Conservation (phyloP, 257 asterid genomes). For the Thymus mandschuricus region DNA sequence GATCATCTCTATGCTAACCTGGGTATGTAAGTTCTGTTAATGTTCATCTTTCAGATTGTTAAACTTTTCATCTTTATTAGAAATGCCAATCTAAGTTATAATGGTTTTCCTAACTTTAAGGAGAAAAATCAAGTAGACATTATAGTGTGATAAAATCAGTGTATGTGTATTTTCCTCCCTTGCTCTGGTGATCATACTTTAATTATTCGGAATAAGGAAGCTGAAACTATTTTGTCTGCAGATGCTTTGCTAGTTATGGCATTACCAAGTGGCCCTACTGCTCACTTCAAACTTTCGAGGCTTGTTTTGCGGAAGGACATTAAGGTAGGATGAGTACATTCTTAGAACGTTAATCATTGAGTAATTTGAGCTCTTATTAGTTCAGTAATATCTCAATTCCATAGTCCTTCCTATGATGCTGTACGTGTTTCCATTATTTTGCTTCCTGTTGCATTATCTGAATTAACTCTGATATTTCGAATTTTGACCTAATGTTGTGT, state of each 20-base stretch:
- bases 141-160: background rate
- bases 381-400: background rate
- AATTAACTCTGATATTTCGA: slow-evolving; percentile 10
- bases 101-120: background rate
- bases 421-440: slow-evolving; percentile 3
- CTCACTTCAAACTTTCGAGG: slow-evolving; percentile 88
- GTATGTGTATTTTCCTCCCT: background rate
- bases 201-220: slow-evolving; percentile 3
- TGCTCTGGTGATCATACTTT: background rate
- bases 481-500: slow-evolving; percentile 12
- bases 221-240: slow-evolving; percentile 38
- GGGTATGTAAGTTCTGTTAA: background rate
- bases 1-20: background rate
- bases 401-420: background rate
- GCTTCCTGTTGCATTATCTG: slow-evolving; percentile 8
- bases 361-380: background rate
- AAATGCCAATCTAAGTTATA: background rate
- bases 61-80: background rate
- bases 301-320: slow-evolving; percentile 85
- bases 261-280: slow-evolving; percentile 94
- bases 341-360: background rate
- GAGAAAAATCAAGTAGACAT: background rate
- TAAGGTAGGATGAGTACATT: slow-evolving; percentile 51
- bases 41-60: slow-evolving; percentile 9
- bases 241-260: slow-evolving; percentile 83